Evolutionary conservation across 139 green algal species (phyloP).

Genomic region (Picochlorum sp.): DNA sequence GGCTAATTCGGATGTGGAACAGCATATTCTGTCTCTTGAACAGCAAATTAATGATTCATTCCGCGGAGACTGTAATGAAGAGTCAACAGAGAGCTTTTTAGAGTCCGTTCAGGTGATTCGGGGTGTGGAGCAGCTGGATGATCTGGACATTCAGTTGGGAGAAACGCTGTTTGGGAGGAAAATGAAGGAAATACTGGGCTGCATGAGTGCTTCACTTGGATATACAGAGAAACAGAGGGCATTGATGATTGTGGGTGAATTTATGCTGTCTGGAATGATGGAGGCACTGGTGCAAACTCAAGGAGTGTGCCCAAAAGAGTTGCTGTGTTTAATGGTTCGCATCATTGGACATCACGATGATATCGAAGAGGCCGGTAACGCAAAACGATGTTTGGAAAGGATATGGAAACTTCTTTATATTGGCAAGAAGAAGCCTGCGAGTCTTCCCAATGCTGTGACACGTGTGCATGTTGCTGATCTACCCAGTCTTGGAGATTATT

Average conservation of each 20-base stretch:
- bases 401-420: not conserved
- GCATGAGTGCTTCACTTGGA: conserved; percentile 1
- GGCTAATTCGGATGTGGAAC: too few species aligned
- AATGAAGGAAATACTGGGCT: not conserved
- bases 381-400: not conserved
- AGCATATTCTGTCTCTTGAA: too few species aligned
- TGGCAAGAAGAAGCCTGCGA: not conserved
- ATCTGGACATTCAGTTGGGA: not conserved
- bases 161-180: not conserved
- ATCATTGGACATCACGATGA: not conserved
- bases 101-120: not conserved
- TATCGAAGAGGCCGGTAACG: not conserved
- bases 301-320: not conserved
- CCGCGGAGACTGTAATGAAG: too few species aligned
- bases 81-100: not conserved
- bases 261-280: not conserved
- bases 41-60: too few species aligned
- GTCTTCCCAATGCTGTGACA: too few species aligned
- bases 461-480: too few species aligned
- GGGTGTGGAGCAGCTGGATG: not conserved
- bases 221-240: not conserved
- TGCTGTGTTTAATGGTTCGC: not conserved
- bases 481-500: too few species aligned
- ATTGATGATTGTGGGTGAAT: not conserved
- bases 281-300: not conserved